Evolutionary conservation across 2,329 filamentous ascomycete genomes (phyloP), one percentile per base, ranked within the genome.

Genomic region (Dactylonectria macrodidyma): DNA sequence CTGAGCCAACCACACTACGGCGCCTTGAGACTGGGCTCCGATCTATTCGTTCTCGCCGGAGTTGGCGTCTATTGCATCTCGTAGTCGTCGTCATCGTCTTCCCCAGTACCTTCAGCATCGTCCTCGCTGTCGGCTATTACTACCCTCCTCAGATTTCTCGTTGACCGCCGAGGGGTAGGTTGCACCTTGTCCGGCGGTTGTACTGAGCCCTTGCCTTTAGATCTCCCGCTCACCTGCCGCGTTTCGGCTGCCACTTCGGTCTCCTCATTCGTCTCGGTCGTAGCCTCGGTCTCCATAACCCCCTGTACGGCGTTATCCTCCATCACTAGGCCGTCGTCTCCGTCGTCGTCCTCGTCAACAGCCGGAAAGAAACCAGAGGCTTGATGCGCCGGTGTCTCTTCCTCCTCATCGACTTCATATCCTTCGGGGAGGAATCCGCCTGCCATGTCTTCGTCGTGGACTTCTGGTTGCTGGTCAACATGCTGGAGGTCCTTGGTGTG

Each of bases 361-460:
- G 82, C 81, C 0, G 85, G 84, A 56, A 89, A 88, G 70, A 86
- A 88, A 7, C 80, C 82, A 1, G 85, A 87, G 1, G 79, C 82
- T 4, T 79, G 74, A 3, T 77, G 73, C 5, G 70, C 67, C 8
- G 66, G 62, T 14, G 59, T 69, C 44, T 81, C 79, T 3, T 78
- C 80, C 5, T 80, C 80, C 14, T 84, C 84, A 19, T 85, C 86
- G 47, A 85, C 83, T 33, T 88, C 85, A 57, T 84, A 87, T 1
- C 85, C 88, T 65, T 89, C 88, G 0, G 86, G 88, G 9, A 92
- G 76, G 71, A 92, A 92, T 0, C 90, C 90, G 0, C 90, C 90
- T 0, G 84, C 89, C 82, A 86, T 85, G 10, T 88, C 85, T 66
- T 87, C 86, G 9, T 86, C 83, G 2, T 79, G 77, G 22, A 76